These are phyloP conservation scores for Penicillium paradoxum DNA, from an alignment of 495 filamentous ascomycete species.

Conservation along the genomic window DNA sequence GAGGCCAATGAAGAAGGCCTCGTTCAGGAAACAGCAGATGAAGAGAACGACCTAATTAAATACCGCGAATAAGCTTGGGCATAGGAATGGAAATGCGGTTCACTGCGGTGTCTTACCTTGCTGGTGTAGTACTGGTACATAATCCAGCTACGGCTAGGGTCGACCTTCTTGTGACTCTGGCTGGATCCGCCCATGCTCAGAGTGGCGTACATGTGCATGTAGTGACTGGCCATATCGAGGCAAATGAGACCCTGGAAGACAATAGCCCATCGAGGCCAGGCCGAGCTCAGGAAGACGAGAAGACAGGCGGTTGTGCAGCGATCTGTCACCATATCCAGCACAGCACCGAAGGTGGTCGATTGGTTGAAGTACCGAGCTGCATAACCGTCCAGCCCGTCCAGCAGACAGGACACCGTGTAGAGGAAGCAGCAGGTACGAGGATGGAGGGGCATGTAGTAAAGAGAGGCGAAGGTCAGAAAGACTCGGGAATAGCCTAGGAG, in stretches of 20 bases:
- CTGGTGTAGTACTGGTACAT: conserved; percentile 96
- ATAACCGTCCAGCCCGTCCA: conserved; percentile 90
- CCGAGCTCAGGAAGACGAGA: conserved; percentile 86
- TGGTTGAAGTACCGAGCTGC: conserved; percentile 85
- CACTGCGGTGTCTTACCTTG: conserved; percentile 51
- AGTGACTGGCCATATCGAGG: conserved; percentile 90
- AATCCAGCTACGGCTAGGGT: conserved; percentile 59
- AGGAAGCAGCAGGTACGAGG: conserved; percentile 88
- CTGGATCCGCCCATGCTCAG: conserved; percentile 67
- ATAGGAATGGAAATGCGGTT: background rate
- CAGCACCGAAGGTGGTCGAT: conserved; percentile 88
- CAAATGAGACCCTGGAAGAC: conserved; percentile 90
- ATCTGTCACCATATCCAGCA: conserved; percentile 96
- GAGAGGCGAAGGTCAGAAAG: conserved; percentile 80
- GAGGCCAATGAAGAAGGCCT: conserved; percentile 93
- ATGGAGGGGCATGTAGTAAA: conserved; percentile 98
- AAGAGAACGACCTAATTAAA: conserved; percentile 76
- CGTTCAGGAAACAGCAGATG: conserved; percentile 83
- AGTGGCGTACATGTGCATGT: conserved; percentile 97
- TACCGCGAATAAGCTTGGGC: background rate
- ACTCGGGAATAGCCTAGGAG: conserved; percentile 80
- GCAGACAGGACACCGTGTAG: conserved; percentile 86
- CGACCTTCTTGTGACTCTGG: conserved; percentile 90
- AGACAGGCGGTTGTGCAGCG: conserved; percentile 92
- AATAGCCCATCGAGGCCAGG: conserved; percentile 87